phyloP scores from a whole-genome alignment of 495 filamentous ascomycete species.

The Aspergillus heteromorphus region DNA sequence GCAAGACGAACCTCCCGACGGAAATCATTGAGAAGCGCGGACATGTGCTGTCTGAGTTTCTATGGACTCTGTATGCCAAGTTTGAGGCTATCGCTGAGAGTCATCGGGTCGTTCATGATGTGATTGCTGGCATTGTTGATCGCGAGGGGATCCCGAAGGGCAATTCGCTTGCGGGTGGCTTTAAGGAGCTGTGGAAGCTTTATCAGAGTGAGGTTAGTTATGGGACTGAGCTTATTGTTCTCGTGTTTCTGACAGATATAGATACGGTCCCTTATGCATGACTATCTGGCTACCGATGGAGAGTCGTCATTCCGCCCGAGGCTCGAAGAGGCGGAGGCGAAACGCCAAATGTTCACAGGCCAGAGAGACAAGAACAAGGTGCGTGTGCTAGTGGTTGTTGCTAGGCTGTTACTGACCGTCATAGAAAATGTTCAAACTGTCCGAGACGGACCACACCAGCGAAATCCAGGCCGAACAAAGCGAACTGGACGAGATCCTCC shows the following conservation, averaged over 20 bases:
- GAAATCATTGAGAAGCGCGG: slow-evolving; percentile 67
- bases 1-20: slow-evolving; percentile 52
- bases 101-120: slow-evolving; percentile 89
- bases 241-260: slow-evolving; percentile 36
- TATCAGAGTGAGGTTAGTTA: slow-evolving; percentile 63
- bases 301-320: slow-evolving; percentile 51
- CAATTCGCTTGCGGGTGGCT: slow-evolving; percentile 63
- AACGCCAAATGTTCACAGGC: slow-evolving; percentile 53
- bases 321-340: slow-evolving; percentile 40
- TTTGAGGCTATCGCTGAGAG: slow-evolving; percentile 96
- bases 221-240: not conserved
- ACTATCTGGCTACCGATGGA: slow-evolving; percentile 93
- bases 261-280: slow-evolving; percentile 90
- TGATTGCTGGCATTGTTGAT: slow-evolving; percentile 72
- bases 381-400: not conserved
- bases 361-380: slow-evolving; percentile 67
- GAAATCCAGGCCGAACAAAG: slow-evolving; percentile 78
- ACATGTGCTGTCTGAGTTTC: slow-evolving; percentile 78
- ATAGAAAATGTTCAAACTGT: slow-evolving; percentile 80
- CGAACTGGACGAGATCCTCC: slow-evolving; percentile 84
- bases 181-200: slow-evolving; percentile 92
- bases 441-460: slow-evolving; percentile 70
- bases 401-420: slow-evolving; percentile 16
- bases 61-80: slow-evolving; percentile 90
- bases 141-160: slow-evolving; percentile 59